Evolutionary conservation across 192 early-diverging fungal species (phyloP).

Genomic region (Chytriomyces sp.): DNA sequence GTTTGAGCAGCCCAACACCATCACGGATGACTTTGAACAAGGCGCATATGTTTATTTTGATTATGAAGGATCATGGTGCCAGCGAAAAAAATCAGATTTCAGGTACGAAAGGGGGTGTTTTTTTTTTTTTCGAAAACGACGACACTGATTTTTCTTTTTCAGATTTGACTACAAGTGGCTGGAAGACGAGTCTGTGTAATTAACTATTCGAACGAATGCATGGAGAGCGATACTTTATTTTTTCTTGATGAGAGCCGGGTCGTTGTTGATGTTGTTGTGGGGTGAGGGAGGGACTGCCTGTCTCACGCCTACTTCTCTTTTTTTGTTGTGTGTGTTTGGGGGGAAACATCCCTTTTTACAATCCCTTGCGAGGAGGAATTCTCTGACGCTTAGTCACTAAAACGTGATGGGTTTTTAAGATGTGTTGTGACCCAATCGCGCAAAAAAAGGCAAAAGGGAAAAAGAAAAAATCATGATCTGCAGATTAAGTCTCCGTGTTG

Average conservation of each 20-base stretch:
- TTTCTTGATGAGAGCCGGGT: neutral
- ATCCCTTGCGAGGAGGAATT: neutral
- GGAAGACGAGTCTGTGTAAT: slow-evolving; percentile 65
- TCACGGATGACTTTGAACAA: slow-evolving; percentile 96
- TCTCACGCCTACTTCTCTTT: too few species aligned
- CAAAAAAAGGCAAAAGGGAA: neutral
- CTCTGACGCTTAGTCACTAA: neutral
- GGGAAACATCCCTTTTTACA: neutral
- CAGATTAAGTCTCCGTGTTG: neutral
- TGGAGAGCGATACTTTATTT: neutral
- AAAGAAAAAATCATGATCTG: neutral
- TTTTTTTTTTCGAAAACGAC: neutral
- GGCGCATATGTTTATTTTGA: slow-evolving; percentile 99
- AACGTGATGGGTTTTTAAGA: neutral
- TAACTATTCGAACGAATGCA: neutral
- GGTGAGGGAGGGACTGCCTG: too few species aligned
- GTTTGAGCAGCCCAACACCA: slow-evolving; percentile 92
- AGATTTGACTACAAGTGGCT: slow-evolving; percentile 90
- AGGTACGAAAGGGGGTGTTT: slow-evolving; percentile 47
- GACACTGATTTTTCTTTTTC: neutral
- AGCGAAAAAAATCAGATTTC: slow-evolving; percentile 96
- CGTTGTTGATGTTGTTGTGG: neutral
- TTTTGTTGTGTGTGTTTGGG: neutral
- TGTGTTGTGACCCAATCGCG: neutral
- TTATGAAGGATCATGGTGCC: slow-evolving; percentile 96